Evolutionary conservation across 164 flowering plant species (phyloP).

Genomic region (Magnolia sinica): DNA sequence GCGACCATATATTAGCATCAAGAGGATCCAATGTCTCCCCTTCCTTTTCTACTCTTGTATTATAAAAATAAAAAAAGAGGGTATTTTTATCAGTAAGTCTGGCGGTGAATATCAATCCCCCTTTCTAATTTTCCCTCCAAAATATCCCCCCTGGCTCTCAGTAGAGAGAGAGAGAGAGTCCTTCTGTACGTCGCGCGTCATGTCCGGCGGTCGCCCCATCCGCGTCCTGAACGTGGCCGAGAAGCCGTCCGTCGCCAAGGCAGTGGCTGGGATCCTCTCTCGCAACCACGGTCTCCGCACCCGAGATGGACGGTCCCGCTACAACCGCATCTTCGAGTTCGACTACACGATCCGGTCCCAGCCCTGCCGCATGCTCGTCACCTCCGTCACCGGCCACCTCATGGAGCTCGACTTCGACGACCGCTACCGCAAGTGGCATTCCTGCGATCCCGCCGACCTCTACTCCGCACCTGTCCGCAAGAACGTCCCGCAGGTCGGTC

Average conservation of each 20-base stretch:
- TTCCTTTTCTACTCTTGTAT: too few relatives aligned
- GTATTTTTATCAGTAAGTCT: too few relatives aligned
- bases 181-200: neutral
- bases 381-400: conserved; percentile 92
- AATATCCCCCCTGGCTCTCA: too few relatives aligned
- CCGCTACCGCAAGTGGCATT: conserved; percentile 76
- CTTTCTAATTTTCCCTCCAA: too few relatives aligned
- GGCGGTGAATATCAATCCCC: too few relatives aligned
- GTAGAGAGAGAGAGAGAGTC: neutral
- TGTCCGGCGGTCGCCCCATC: conserved; percentile 10
- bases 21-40: too few relatives aligned
- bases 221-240: conserved; percentile 89
- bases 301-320: conserved; percentile 75
- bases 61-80: too few relatives aligned
- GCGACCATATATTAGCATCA: too few relatives aligned
- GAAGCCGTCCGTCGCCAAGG: conserved; percentile 98
- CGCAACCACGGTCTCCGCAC: conserved; percentile 41
- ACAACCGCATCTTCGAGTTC: conserved; percentile 88
- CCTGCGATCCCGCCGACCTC: conserved; percentile 85
- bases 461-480: conserved; percentile 72
- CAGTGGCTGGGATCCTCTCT: conserved; percentile 71
- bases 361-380: conserved; percentile 67
- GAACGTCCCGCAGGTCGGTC: conserved; percentile 68
- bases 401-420: conserved; percentile 95
- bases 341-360: conserved; percentile 55